A percentile compares a stretch with the other conserved stretches of the same genome.
These are phyloP conservation scores for Thymus quinquecostatus DNA, from an alignment of 257 asterid species.

Conservation along the genomic window DNA sequence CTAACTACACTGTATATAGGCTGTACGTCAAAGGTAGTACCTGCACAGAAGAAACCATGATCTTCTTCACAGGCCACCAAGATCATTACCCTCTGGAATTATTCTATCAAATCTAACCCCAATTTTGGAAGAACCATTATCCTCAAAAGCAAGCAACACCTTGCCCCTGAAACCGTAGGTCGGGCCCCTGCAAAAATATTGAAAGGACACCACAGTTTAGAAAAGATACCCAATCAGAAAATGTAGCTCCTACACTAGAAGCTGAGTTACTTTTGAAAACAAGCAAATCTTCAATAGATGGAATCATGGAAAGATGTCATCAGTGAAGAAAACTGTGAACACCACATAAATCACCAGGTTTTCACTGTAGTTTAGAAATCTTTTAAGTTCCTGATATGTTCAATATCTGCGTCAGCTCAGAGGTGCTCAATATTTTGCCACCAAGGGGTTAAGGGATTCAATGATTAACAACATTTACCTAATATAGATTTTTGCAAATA, in stretches of 20 bases:
- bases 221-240: constrained; percentile 16
- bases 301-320: background rate
- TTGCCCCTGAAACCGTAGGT: constrained; percentile 70
- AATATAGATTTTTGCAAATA: background rate
- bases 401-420: background rate
- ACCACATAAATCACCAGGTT: constrained; percentile 5
- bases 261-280: background rate
- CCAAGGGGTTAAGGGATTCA: background rate
- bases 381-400: background rate
- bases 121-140: constrained; percentile 80
- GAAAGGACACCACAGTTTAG: constrained; percentile 21
- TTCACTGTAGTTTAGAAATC: background rate
- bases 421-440: constrained; percentile 18
- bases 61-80: constrained; percentile 95
- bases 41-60: constrained; percentile 89
- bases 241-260: background rate
- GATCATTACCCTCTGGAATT: constrained; percentile 86
- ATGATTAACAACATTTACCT: background rate
- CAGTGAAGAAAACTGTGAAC: constrained; percentile 4
- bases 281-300: background rate
- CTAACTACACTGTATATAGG: background rate
- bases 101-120: constrained; percentile 90
- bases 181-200: constrained; percentile 70
- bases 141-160: constrained; percentile 88
- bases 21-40: constrained; percentile 45